Base-by-base conservation (phyloP, 139 green algal species). In the Chlamydomonas sphaeroides region DNA sequence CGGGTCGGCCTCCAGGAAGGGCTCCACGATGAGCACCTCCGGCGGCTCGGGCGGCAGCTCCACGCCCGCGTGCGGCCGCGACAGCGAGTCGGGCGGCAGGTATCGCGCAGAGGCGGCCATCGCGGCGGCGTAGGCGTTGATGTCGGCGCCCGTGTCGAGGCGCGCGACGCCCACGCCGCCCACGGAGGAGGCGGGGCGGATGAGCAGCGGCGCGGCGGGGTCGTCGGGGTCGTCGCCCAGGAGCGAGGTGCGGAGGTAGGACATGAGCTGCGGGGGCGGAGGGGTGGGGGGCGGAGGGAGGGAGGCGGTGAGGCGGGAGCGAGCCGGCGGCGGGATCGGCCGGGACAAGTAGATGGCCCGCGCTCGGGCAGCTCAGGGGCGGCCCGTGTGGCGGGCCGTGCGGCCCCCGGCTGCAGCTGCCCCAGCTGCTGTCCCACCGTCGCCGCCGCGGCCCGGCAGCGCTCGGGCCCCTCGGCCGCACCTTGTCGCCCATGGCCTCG, bases 41-140 rank as follows among this genome's bases (percentile, higher is more conserved):
- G 74, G 74, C 28, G 41, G 59, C 59, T 8, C 21, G 59, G 74
- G 59, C 38, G 74, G 74, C 74, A 80, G 28, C 7, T 7, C 39
- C 23, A 80, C 39, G 18, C 15, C 39, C 8, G 35, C 23, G 74
- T 80, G 74, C 74, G 74, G 74, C 39, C 56, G 56, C 39, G 74
- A 80, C 28, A 80, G 61, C 5, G 39, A 28, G 57, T 80, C 59
- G n/a, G 74, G 18, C 7, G 74, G 59, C 59, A 80, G 59, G 0
- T 2, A 25, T 28, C 17, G 10, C 15, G 25, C 74, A 18, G 59
- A 59, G 28, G 35, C 59, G 5, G 25, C 32, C 30, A 80, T 59
- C 39, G 74, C 74, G 3, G 59, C 11, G 18, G 42, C 65, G 61
- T 71, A 80, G 18, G 74, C 32, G 0, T 49, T 20, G 8, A 80